Conservation (phyloP, 2,329 filamentous ascomycete genomes). For the Lecanicillium sp. region DNA sequence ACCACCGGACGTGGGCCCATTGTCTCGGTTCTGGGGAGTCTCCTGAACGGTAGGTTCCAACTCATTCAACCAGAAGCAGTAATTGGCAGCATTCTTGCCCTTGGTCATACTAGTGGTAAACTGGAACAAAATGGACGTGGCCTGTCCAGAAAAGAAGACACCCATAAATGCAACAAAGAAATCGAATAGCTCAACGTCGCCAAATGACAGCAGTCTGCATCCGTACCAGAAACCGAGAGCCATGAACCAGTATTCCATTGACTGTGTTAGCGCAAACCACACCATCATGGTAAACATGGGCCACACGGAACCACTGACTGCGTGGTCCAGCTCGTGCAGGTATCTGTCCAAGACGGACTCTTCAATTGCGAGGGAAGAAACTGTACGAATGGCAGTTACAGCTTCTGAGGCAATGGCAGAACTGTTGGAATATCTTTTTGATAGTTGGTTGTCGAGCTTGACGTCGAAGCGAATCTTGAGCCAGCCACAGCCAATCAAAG, state of each 20-base stretch:
- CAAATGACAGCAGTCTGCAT: conserved; percentile 26
- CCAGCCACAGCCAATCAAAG: conserved; percentile 31
- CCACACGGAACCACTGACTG: conserved; percentile 15
- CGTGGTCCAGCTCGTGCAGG: conserved; percentile 18
- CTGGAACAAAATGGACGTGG: conserved; percentile 30
- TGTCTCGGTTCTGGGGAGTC: conserved; percentile 29
- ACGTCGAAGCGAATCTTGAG: conserved; percentile 34
- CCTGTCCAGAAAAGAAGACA: conserved; percentile 37
- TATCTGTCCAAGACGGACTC: conserved; percentile 24
- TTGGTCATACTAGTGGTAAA: conserved; percentile 46
- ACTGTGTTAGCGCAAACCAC: conserved; percentile 28
- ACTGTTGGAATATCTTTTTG: conserved; percentile 27
- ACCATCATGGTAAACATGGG: conserved; percentile 25
- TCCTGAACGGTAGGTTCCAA: conserved; percentile 33
- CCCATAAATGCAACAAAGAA: conserved; percentile 43
- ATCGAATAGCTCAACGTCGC: conserved; percentile 43
- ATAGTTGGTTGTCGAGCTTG: conserved; percentile 26
- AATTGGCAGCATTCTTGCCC: conserved; percentile 38
- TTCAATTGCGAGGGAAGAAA: conserved; percentile 30
- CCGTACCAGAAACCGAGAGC: conserved; percentile 35
- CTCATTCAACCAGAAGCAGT: conserved; percentile 38
- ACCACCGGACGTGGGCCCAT: conserved; percentile 23
- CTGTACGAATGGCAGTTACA: conserved; percentile 34
- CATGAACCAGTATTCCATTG: conserved; percentile 28
- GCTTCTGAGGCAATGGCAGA: conserved; percentile 38